Conservation (phyloP, 345 rosid species). For the Syzygium grande region DNA sequence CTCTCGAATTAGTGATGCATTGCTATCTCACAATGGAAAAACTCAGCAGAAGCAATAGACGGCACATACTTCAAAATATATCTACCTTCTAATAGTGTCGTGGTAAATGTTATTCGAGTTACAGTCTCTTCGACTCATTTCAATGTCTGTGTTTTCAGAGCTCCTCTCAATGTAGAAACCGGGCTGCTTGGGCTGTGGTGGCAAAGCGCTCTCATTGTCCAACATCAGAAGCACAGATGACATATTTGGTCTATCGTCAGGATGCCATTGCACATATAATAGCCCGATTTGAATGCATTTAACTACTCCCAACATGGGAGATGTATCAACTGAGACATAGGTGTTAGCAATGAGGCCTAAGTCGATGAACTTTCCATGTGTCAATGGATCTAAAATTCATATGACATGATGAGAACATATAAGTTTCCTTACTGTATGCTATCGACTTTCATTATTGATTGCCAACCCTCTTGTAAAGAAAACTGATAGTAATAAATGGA, state of each 20-base stretch:
- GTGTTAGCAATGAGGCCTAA: no score
- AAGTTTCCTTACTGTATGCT: no score
- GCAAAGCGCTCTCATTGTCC: neutral
- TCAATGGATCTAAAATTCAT: no score
- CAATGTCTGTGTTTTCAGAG: neutral
- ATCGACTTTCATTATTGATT: no score
- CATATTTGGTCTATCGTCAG: conserved; percentile 29
- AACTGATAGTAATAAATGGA: no score
- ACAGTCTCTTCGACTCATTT: neutral
- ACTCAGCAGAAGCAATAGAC: neutral
- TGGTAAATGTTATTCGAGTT: neutral
- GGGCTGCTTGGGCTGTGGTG: neutral
- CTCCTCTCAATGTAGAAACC: neutral
- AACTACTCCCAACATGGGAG: neutral
- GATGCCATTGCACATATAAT: conserved; percentile 28
- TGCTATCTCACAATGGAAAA: neutral
- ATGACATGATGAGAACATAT: no score
- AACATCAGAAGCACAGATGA: neutral
- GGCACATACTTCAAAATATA: neutral
- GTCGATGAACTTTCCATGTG: no score
- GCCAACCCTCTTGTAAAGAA: no score
- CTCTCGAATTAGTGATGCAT: neutral
- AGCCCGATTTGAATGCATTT: conserved; percentile 33
- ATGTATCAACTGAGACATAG: no score
- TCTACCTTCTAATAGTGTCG: neutral